These are phyloP conservation scores for Aspergillus aculeatinus DNA, from an alignment of 2,329 filamentous ascomycete species.

Conservation along the genomic window DNA sequence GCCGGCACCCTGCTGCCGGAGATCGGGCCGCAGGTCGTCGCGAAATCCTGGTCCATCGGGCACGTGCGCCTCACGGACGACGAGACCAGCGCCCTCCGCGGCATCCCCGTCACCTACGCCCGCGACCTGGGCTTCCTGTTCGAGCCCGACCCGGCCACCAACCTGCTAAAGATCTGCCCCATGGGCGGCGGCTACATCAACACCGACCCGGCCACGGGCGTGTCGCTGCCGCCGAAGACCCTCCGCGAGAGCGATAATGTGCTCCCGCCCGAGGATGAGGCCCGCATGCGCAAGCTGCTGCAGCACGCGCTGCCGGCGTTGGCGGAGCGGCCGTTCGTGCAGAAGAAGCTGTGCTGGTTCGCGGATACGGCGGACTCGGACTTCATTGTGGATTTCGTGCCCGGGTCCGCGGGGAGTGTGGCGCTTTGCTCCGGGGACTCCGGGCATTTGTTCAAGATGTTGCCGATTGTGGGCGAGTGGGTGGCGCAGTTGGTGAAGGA, in stretches of 20 bases:
- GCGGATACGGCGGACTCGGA: conserved; percentile 62
- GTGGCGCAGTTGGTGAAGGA: conserved; percentile 47
- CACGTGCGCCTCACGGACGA: conserved; percentile 58
- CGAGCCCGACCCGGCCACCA: conserved; percentile 60
- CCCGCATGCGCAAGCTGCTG: conserved; percentile 52
- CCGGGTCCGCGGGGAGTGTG: conserved; percentile 47
- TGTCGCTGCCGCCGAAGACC: conserved; percentile 46
- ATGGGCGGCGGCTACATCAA: conserved; percentile 58
- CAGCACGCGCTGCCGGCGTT: conserved; percentile 54
- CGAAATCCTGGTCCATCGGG: conserved; percentile 60
- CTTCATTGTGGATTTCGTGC: conserved; percentile 61
- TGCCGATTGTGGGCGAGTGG: conserved; percentile 60
- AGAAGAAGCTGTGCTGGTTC: conserved; percentile 62
- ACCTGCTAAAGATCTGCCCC: conserved; percentile 61
- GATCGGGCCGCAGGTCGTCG: conserved; percentile 52
- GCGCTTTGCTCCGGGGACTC: conserved; percentile 59
- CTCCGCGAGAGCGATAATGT: conserved; percentile 39
- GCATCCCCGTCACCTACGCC: conserved; percentile 61
- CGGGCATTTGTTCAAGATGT: conserved; percentile 64
- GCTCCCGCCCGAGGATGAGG: conserved; percentile 56
- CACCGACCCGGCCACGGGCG: conserved; percentile 44
- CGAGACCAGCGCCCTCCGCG: conserved; percentile 55
- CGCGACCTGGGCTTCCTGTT: conserved; percentile 66
- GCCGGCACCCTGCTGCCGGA: conserved; percentile 51
- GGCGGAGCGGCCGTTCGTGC: conserved; percentile 56